Evolutionary conservation across 1,284 basidiomycete species (phyloP).

Genomic region (Tilletia indica): DNA sequence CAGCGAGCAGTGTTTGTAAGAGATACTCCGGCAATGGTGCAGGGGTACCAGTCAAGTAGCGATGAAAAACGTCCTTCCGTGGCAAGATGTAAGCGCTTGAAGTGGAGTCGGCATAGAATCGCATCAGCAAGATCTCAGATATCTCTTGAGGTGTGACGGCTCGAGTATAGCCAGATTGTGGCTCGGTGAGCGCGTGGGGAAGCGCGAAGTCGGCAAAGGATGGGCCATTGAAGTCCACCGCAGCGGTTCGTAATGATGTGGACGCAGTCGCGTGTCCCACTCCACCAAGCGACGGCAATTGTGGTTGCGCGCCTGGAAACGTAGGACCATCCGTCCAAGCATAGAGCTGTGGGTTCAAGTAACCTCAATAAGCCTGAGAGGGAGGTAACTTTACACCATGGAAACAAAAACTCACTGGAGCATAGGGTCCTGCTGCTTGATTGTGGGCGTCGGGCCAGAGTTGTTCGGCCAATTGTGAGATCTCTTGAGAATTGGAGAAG

Average conservation of each 20-base stretch:
- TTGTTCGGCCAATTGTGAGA: not conserved
- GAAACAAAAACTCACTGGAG: not conserved
- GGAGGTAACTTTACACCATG: not conserved
- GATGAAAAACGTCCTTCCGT: not conserved
- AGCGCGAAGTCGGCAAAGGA: not conserved
- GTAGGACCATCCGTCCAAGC: not conserved
- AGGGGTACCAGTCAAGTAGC: constrained; percentile 15
- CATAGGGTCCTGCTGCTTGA: not conserved
- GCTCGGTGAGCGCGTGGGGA: constrained; percentile 6
- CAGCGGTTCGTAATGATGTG: too few species aligned
- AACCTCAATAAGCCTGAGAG: too few species aligned
- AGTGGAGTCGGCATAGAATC: constrained; percentile 4
- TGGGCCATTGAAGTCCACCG: not conserved
- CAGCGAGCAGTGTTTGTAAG: constrained; percentile 15
- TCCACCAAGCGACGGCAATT: too few species aligned
- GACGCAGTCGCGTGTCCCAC: too few species aligned
- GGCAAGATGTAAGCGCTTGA: constrained; percentile 7
- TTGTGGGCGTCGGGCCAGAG: not conserved
- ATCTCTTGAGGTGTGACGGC: not conserved
- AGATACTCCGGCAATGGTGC: constrained; percentile 18
- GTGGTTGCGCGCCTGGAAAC: too few species aligned
- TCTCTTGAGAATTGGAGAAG: not conserved
- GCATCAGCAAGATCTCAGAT: not conserved
- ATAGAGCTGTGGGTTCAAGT: not conserved
- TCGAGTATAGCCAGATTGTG: not conserved